Base-by-base conservation (phyloP, 805 yeast species). In the Suhomyces pyralidae region DNA sequence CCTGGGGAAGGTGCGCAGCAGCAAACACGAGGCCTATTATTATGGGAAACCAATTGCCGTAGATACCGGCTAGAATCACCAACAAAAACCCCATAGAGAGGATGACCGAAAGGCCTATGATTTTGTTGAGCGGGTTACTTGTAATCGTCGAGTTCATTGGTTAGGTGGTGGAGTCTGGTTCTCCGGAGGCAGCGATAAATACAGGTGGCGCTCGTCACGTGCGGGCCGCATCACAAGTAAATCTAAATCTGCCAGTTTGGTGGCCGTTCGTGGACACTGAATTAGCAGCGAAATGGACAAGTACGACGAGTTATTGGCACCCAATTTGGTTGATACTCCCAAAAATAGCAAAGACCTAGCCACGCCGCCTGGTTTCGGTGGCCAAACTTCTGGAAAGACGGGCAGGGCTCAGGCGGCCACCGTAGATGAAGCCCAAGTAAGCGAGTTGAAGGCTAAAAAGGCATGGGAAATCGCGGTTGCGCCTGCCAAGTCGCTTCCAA, bases 21-120 rank as follows among this genome's bases (percentile, higher is more conserved):
- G 72, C 75, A 55, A 74, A 76, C 43, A 74, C 64, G 22, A 74
- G 47, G 5, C 79, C 78, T 58, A 88, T 90, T 38, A 86, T 79
- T 53, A 93, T 78, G 36, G 99, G 98, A 62, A 86, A 83, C 96
- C 97, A 94, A 68, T 90, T 91, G 46, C 89, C 88, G 73, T 83
- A 90, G 10, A 94, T 77, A 49, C 96, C 91, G 45, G 97, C 90
- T 32, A 94, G 76, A 24, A 93, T 88, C 44, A 92, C 90, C 57
- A 94, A 76, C 34, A 94, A 81, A 62, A 93, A 93, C 5, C 99
- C 99, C 58, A 90, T 79, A 0, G 98, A 94, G 28, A 93, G 78
- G 45, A 92, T 84, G 40, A 85, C 78, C 14, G 94, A 82, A 17
- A 90, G 81, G 14, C 86, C 85, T 43, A 90, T 86, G 61, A 90